Evolutionary conservation across 1,139 yeast species (phyloP), one percentile per base, ranked within the genome.

Genomic region (Wickerhamomyces sp.): DNA sequence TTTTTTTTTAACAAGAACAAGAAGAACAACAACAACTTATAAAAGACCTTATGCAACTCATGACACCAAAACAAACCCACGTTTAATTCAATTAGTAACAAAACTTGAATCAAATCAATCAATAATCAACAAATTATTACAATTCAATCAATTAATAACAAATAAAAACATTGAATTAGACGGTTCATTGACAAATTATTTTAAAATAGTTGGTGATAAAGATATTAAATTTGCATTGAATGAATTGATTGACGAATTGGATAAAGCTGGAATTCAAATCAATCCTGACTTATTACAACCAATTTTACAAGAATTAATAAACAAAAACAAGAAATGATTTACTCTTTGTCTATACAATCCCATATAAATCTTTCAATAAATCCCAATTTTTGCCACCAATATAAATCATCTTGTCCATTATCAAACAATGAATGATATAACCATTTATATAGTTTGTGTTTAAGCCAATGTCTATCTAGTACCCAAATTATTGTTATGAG

Each of bases 401-500:
- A 41, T 8, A 41, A 7, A 13, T 41, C 44, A n/a, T 33, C 32
- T 1, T 26, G 27, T 9, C 32, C 18, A 14, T 41, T 37, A 15
- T 29, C 31, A 6, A 38, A 11, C 13, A 38, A 36, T 10, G 23
- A 9, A 4, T 27, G 34, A 4, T 44, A 18, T 69, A 81, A 8
- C 13, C 29, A 23, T 15, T 9, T 14, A 5, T 34, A 4, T 11
- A 14, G 11, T 10, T 34, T 18, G 6, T 3, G 13, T 29, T 29
- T 29, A 4, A 29, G 31, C 31, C 31, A 29, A 3, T 29, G 31
- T 29, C 13, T 29, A 6, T 29, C 31, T 3, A 29, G 13, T 6
- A 29, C 4, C 31, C 23, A 18, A 4, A 18, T 18, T 18, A 18
- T 18, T 18, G 23, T 18, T 18, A 18, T 18, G 23, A 18, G 23